Evolutionary conservation across 129 eudicot species (phyloP), one percentile per base, ranked within the genome.

Genomic region (Glebionis coronaria): DNA sequence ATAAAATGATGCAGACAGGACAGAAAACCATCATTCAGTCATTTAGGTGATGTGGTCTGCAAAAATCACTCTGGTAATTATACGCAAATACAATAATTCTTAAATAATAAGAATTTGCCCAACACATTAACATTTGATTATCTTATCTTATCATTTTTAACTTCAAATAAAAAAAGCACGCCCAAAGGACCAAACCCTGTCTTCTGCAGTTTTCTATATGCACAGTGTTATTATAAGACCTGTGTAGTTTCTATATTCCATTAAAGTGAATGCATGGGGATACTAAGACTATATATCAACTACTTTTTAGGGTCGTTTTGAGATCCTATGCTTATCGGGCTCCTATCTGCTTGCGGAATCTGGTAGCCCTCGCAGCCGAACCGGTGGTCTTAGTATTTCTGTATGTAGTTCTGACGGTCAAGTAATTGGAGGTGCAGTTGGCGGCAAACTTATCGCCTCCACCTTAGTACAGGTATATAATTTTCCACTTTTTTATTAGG

Each of bases 341-440:
- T 94, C 95, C 46, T 94, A 87, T 76, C 83, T 94, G 79, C 78
- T 94, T 29, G 78, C 92, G 20, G 99, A 87, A 65, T 83, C 65
- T 6, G 95, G 95, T 21, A 82, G 92, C 49, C 82, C 93, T 10
- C 88, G 87, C 44, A 71, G 80, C 66, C 86, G 97, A 25, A 89
- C 93, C 2, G 99, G 99, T 44, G 92, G 99, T 68, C 65, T 94
- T 56, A 94, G 97, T 71, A 78, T 94, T 46, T 94, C 99, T 16
- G 80, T 90, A 21, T 79, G 97, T 68, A 81, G 88, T 66, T 79
- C 85, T 9, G 99, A 90, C 56, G 99, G 99, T 57, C 95, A 81
- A 42, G 91, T 94, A 16, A 71, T 94, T 19, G 99, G 99, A 1
- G 99, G 99, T 61, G 93, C 88, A 61, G 73, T 94, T 52, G 99